Evolutionary conservation across 805 yeast genomes (phyloP).

Genomic region (Phaffomyces thermotolerans): DNA sequence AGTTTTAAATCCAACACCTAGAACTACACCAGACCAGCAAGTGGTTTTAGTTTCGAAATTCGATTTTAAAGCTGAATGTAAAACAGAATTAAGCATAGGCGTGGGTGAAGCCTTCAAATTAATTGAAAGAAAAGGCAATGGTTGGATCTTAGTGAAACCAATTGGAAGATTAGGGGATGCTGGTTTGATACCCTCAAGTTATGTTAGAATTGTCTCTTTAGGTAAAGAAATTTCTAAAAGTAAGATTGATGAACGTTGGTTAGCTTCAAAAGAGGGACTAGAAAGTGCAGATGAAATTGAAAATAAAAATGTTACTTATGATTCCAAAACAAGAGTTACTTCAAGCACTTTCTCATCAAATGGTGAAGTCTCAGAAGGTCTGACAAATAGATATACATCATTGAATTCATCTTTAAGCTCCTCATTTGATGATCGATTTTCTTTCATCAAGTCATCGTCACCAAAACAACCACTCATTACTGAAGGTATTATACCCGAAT

Average conservation of each 20-base stretch:
- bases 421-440: slow-evolving; percentile 7
- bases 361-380: background rate
- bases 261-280: slow-evolving; percentile 8
- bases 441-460: slow-evolving; percentile 4
- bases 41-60: slow-evolving; percentile 39
- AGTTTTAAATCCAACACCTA: slow-evolving; percentile 6
- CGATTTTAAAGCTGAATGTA: slow-evolving; percentile 36
- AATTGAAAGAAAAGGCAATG: slow-evolving; percentile 40
- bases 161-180: slow-evolving; percentile 37
- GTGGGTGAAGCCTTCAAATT: slow-evolving; percentile 49
- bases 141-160: slow-evolving; percentile 52
- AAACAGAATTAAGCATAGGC: slow-evolving; percentile 36
- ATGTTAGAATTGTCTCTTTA: slow-evolving; percentile 38
- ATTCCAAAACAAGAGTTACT: background rate
- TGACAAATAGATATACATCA: slow-evolving; percentile 1
- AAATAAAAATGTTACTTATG: background rate
- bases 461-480: slow-evolving; percentile 3
- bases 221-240: slow-evolving; percentile 23
- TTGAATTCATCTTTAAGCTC: slow-evolving; percentile 7
- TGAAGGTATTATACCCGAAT: slow-evolving; percentile 23
- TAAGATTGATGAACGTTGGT: slow-evolving; percentile 19
- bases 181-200: slow-evolving; percentile 47
- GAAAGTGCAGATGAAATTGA: background rate
- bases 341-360: background rate
- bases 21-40: slow-evolving; percentile 8